These are phyloP conservation scores for Fomitopsis serialis DNA, from an alignment of 768 basidiomycete genomes.

Conservation along the genomic window DNA sequence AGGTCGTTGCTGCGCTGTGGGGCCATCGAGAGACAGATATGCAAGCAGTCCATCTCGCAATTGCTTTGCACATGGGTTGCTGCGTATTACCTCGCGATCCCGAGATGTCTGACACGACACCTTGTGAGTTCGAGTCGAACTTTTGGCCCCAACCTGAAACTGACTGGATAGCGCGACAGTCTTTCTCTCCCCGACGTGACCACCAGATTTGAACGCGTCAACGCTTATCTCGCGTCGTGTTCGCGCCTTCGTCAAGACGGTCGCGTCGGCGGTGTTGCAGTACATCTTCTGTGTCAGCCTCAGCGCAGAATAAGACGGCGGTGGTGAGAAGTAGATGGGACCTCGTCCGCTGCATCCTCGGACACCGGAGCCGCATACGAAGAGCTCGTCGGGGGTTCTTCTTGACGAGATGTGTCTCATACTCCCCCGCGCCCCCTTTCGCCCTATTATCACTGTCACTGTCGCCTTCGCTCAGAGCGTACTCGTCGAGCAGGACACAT, in stretches of 20 bases:
- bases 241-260: constrained; percentile 86
- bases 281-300: constrained; percentile 88
- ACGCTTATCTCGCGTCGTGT: constrained; percentile 91
- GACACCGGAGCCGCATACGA: constrained; percentile 84
- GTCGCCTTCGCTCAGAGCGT: too few species aligned
- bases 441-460: too few species aligned
- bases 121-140: constrained; percentile 43
- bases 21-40: constrained; percentile 82
- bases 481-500: constrained; percentile 77
- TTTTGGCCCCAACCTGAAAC: background rate
- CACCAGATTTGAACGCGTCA: constrained; percentile 73
- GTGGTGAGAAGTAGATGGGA: constrained; percentile 83
- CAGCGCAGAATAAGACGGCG: constrained; percentile 61
- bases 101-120: constrained; percentile 82
- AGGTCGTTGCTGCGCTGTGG: constrained; percentile 91
- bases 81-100: constrained; percentile 75
- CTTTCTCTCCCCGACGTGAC: constrained; percentile 58
- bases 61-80: constrained; percentile 86
- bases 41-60: constrained; percentile 91
- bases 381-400: constrained; percentile 89
- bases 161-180: constrained; percentile 35
- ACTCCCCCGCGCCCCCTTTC: constrained; percentile 1
- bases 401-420: constrained; percentile 85
- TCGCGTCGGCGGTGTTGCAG: constrained; percentile 90
- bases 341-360: constrained; percentile 70